Evolutionary conservation across 1,284 basidiomycete species (phyloP).

Genomic region (Pisolithus thermaeus): DNA sequence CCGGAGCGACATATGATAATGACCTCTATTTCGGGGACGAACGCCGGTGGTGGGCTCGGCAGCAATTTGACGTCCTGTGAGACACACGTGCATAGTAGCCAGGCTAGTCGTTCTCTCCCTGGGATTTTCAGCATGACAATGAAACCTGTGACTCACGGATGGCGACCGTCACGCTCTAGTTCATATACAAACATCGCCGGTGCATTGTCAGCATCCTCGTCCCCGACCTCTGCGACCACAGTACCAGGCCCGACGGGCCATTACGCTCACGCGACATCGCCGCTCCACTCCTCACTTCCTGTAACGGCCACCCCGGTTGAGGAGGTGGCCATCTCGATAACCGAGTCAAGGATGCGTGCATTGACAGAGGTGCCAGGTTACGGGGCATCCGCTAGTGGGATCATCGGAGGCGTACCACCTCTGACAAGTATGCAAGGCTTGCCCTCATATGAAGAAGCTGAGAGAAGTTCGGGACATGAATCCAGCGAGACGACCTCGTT

Average conservation of each 20-base stretch:
- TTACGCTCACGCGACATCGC: slow-evolving; percentile 5
- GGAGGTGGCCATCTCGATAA: slow-evolving; percentile 4
- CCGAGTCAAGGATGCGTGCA: slow-evolving; percentile 38
- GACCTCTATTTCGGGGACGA: slow-evolving; percentile 2
- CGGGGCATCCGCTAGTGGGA: slow-evolving; percentile 71
- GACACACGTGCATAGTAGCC: slow-evolving; percentile 47
- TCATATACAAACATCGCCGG: slow-evolving; percentile 30
- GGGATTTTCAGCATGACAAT: slow-evolving; percentile 54
- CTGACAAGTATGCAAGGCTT: slow-evolving; percentile 66
- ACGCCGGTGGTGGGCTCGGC: neutral
- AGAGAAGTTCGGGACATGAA: slow-evolving; percentile 7
- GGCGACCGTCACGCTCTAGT: slow-evolving; percentile 33
- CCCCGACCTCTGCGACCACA: neutral
- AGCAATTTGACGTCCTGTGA: slow-evolving; percentile 21
- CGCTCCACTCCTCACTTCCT: neutral
- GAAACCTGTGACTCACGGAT: slow-evolving; percentile 46
- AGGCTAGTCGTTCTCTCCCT: slow-evolving; percentile 47
- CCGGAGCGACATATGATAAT: slow-evolving; percentile 35
- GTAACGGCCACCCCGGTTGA: neutral
- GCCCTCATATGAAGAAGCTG: slow-evolving; percentile 74
- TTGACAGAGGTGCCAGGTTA: slow-evolving; percentile 82
- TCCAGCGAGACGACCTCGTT: neutral
- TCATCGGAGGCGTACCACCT: slow-evolving; percentile 83
- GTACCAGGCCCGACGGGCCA: neutral
- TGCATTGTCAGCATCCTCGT: neutral